Conservation (phyloP, 495 filamentous ascomycete species). For the Penicillium argentinense region DNA sequence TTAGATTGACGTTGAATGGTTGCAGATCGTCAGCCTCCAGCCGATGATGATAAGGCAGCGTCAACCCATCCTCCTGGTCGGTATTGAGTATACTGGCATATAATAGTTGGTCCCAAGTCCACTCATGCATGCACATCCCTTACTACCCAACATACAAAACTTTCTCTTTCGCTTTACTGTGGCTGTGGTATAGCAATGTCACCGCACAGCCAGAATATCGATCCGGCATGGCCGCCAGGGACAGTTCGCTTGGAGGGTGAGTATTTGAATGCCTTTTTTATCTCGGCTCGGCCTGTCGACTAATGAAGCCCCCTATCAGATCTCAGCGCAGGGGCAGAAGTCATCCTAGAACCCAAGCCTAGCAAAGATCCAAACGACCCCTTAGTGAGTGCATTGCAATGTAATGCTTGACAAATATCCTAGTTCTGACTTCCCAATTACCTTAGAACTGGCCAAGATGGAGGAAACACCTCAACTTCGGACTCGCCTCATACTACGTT, state of each 20-base stretch:
- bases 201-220: background rate
- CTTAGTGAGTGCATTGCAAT: constrained; percentile 15
- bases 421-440: too few relatives aligned
- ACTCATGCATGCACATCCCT: too few relatives aligned
- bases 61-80: background rate
- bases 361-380: constrained; percentile 22
- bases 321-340: constrained; percentile 6
- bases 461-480: constrained; percentile 24
- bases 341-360: constrained; percentile 22
- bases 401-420: too few relatives aligned
- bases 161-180: too few relatives aligned
- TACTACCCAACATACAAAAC: too few relatives aligned
- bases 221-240: constrained; percentile 23
- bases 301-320: too few relatives aligned
- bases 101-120: too few relatives aligned
- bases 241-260: constrained; percentile 20
- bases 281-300: too few relatives aligned
- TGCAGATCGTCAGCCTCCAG: background rate
- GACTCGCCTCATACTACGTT: constrained; percentile 21
- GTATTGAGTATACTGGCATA: background rate
- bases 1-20: constrained; percentile 15
- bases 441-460: constrained; percentile 20
- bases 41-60: constrained; percentile 13
- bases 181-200: constrained; percentile 11
- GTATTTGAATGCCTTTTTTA: background rate